Percentiles rank a stretch among this genome's conserved stretches.
Conservation (phyloP, 352 stramenopile species). For the Phytophthora cactorum region DNA sequence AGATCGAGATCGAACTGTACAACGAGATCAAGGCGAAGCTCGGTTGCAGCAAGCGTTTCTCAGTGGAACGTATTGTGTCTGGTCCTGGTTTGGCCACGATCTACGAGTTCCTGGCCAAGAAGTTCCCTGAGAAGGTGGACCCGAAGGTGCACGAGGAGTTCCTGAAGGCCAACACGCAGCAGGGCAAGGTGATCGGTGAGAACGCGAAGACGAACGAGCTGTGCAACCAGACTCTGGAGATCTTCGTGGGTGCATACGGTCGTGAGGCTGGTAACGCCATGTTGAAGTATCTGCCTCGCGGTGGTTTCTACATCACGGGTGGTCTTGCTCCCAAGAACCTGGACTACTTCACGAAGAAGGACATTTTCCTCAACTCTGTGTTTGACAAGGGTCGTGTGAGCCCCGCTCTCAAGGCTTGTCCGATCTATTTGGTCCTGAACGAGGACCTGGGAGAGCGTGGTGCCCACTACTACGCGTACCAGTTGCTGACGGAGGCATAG, state of each 20-base stretch:
- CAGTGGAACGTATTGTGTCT: slow-evolving; percentile 95
- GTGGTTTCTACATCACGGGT: slow-evolving; percentile 96
- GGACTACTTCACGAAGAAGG: slow-evolving; percentile 86
- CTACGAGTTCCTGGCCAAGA: slow-evolving; percentile 94
- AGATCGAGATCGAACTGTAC: slow-evolving; percentile 88
- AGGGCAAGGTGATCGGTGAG: slow-evolving; percentile 83
- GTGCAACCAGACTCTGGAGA: slow-evolving; percentile 90
- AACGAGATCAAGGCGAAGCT: slow-evolving; percentile 83
- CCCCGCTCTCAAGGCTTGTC: slow-evolving; percentile 67
- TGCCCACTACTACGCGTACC: too few species aligned
- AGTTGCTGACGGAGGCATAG: too few species aligned
- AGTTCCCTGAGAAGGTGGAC: slow-evolving; percentile 90
- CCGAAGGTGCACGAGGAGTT: slow-evolving; percentile 74
- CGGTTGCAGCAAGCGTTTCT: slow-evolving; percentile 84
- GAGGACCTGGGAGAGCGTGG: too few species aligned
- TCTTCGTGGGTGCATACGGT: slow-evolving; percentile 95
- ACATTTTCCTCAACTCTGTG: slow-evolving; percentile 77
- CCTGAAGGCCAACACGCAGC: slow-evolving; percentile 54
- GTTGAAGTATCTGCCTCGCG: slow-evolving; percentile 95
- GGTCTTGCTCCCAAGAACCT: slow-evolving; percentile 97
- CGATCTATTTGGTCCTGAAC: slow-evolving; percentile 82
- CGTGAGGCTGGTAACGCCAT: slow-evolving; percentile 93
- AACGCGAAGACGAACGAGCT: slow-evolving; percentile 85
- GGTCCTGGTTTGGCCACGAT: slow-evolving; percentile 95
- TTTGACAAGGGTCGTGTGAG: slow-evolving; percentile 90